These are phyloP conservation scores for Xylaria sp. DNA, from an alignment of 2,329 filamentous ascomycete genomes.

Conservation along the genomic window DNA sequence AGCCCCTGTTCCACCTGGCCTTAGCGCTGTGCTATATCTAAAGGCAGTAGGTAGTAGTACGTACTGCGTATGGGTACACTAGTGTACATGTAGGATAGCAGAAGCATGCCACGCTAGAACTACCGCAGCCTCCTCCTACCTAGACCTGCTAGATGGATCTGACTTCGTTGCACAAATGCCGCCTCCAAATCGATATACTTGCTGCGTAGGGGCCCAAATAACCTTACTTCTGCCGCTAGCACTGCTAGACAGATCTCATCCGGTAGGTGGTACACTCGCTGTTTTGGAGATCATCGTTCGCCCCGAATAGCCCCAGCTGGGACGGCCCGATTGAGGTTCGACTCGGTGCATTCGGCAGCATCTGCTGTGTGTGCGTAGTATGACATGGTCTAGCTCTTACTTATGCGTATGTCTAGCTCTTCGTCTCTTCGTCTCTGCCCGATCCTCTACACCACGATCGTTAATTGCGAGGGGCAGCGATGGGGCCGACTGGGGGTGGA, in stretches of 20 bases:
- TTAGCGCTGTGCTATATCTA: background rate
- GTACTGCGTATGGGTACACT: too few relatives aligned
- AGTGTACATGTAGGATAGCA: background rate
- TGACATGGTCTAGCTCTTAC: background rate
- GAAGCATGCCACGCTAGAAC: background rate
- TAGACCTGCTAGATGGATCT: background rate
- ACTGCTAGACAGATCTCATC: background rate
- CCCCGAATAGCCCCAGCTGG: constrained; percentile 13
- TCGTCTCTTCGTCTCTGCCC: background rate
- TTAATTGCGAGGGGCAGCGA: constrained; percentile 33
- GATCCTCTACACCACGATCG: background rate
- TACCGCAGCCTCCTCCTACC: background rate
- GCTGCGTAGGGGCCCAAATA: constrained; percentile 9
- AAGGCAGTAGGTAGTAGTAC: background rate
- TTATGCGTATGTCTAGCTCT: too few relatives aligned
- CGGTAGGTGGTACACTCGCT: constrained; percentile 14
- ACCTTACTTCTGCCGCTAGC: constrained; percentile 8
- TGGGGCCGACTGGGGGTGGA: constrained; percentile 8
- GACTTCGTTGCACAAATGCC: constrained; percentile 13
- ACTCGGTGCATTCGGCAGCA: constrained; percentile 1
- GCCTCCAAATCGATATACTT: background rate
- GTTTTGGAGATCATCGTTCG: background rate
- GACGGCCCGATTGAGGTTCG: constrained; percentile 33
- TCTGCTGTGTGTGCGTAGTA: background rate
- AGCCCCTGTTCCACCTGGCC: background rate